Evolutionary conservation across 495 filamentous ascomycete species (phyloP).

Genomic region (Penicillium cataractarum): DNA sequence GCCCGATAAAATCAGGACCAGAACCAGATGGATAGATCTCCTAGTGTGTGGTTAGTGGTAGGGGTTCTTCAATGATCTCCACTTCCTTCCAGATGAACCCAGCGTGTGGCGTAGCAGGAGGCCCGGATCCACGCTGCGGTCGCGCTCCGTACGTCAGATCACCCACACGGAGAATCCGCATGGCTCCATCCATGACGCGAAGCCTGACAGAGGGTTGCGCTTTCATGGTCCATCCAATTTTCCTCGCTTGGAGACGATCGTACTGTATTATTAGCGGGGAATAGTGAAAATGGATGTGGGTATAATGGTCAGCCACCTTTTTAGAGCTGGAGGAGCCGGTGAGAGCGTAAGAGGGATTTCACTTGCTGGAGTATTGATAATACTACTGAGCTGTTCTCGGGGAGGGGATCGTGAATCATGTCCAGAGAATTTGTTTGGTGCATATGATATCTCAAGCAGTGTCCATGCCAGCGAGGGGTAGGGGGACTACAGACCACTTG

Average conservation of each 20-base stretch:
- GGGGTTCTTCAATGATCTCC: slow-evolving; percentile 32
- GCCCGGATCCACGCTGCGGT: slow-evolving; percentile 19
- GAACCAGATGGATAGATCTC: slow-evolving; percentile 23
- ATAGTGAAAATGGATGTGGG: neutral
- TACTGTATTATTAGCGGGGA: neutral
- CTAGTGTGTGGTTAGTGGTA: slow-evolving; percentile 8
- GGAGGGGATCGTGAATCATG: neutral
- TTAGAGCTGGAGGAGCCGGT: neutral
- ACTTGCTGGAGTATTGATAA: neutral
- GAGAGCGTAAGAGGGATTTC: neutral
- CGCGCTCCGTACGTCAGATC: slow-evolving; percentile 31
- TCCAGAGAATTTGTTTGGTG: slow-evolving; percentile 1
- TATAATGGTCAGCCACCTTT: neutral
- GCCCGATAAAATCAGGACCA: neutral
- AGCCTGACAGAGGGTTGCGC: neutral
- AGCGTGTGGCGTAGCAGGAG: slow-evolving; percentile 7
- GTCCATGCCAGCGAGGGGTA: neutral
- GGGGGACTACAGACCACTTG: neutral
- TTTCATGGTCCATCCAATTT: neutral
- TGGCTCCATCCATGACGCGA: slow-evolving; percentile 16
- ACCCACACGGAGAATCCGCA: slow-evolving; percentile 27
- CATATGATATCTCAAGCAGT: slow-evolving; percentile 21
- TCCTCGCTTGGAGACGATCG: slow-evolving; percentile 3
- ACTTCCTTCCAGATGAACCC: slow-evolving; percentile 35
- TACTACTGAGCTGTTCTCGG: neutral